A percentile compares a stretch with the other conserved stretches of the same genome.
phyloP scores from a whole-genome alignment of 345 rosid genomes.

The Populus euphratica region DNA sequence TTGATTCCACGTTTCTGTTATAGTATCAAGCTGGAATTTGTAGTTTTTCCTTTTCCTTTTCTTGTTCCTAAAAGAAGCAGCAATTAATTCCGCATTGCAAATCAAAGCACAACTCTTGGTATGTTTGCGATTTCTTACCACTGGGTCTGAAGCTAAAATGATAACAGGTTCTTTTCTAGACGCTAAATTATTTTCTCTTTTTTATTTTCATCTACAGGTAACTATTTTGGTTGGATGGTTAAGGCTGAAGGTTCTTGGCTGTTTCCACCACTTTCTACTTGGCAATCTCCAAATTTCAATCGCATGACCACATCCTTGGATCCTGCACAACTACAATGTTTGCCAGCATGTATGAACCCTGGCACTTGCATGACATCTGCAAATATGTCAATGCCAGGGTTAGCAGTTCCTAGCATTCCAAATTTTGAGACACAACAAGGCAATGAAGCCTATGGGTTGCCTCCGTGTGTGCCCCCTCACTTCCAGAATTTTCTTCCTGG shows the following conservation, averaged over 20 bases:
- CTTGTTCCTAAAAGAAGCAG: constrained; percentile 39
- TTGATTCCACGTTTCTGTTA: constrained; percentile 17
- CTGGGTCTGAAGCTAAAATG: constrained; percentile 1
- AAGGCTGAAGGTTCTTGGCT: constrained; percentile 23
- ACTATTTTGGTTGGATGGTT: constrained; percentile 36
- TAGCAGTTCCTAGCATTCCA: constrained; percentile 34
- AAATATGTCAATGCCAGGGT: constrained; percentile 36
- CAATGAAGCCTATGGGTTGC: constrained; percentile 40
- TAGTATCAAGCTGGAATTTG: constrained; percentile 40
- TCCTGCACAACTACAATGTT: constrained; percentile 38
- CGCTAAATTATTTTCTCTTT: neutral
- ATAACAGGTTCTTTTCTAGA: neutral
- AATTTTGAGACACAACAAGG: constrained; percentile 34
- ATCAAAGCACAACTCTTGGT: constrained; percentile 42
- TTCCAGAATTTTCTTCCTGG: constrained; percentile 34
- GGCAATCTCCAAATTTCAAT: constrained; percentile 38
- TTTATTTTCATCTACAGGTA: constrained; percentile 26
- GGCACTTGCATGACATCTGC: constrained; percentile 27
- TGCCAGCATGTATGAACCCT: constrained; percentile 39
- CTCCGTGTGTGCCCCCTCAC: constrained; percentile 36
- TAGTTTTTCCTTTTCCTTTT: constrained; percentile 34
- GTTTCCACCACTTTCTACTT: constrained; percentile 32
- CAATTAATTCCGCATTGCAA: constrained; percentile 31
- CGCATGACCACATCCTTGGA: constrained; percentile 46
- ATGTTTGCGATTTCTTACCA: constrained; percentile 12